These are phyloP conservation scores for Microstegium vimineum DNA, from an alignment of 176 grass and related monocot species.

Conservation along the genomic window DNA sequence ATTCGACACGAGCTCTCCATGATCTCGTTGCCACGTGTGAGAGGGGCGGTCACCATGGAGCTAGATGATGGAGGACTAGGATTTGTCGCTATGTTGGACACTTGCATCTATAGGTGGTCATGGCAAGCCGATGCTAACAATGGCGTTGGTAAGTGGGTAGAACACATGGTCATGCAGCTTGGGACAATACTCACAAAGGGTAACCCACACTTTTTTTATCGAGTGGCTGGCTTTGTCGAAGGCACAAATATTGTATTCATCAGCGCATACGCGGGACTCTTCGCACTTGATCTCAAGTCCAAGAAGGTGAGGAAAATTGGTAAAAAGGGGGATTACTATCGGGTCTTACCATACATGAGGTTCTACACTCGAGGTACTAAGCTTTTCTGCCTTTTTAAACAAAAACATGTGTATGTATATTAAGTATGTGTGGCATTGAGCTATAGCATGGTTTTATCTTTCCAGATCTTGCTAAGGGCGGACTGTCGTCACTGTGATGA, in stretches of 20 bases:
- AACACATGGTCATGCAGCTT: neutral
- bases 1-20: neutral
- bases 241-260: neutral
- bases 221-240: neutral
- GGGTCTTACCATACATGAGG: neutral
- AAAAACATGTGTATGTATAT: no score
- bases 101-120: neutral
- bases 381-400: neutral
- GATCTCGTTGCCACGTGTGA: neutral
- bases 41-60: neutral
- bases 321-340: neutral
- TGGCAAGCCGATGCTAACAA: neutral
- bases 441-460: no score
- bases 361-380: neutral
- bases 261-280: neutral
- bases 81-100: neutral
- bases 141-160: neutral
- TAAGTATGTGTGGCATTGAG: no score
- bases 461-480: no score
- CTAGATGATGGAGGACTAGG: neutral
- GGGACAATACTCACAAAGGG: neutral
- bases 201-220: neutral
- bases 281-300: neutral
- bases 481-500: no score
- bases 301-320: neutral